Evolutionary conservation across 805 yeast species (phyloP), one percentile per base, ranked within the genome.

Genomic region (Nakazawaea anatomiae): DNA sequence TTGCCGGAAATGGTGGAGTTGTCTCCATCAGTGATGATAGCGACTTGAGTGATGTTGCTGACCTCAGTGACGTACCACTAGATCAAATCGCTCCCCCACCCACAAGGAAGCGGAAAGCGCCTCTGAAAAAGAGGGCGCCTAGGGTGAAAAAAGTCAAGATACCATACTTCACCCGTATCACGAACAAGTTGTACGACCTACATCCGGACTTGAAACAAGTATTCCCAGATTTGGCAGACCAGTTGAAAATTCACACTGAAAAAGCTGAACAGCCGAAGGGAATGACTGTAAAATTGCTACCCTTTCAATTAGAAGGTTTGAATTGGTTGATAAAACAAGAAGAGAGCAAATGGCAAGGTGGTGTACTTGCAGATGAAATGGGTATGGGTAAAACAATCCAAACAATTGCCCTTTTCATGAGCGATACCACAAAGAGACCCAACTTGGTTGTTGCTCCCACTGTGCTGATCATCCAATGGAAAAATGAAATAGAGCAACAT

Each of bases 331-430:
- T 79, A 11, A 75, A 80, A 46, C 98, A 92, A 68, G 98, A 92
- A 62, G 82, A 82, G 27, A 75, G 87, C 28, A 76, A 74, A 42
- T 92, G 86, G 66, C 74, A 78, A 12, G 99, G 99, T 29, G 99
- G 98, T 12, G 85, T 94, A 8, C 71, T 94, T 44, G 98, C 99
- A 5, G 99, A 94, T 71, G 99, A 94, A 68, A 94, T 94, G 99
- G 99, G 99, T 38, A 92, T 94, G 98, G 99, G 99, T 55, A 94
- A 94, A 61, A 94, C 99, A 0, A 91, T 94, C 46, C 99, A 94
- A 68, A 92, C 96, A 39, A 92, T 94, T 54, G 94, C 95, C 0
- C 68, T 94, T 43, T 79, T 94, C 61, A 80, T 91, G 82, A 66
- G 75, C 44, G 95, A 89, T 64, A 63, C 75, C 46, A 60, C 71